Conservation (phyloP, 106 monocot genomes). For the Acorus gramineus region DNA sequence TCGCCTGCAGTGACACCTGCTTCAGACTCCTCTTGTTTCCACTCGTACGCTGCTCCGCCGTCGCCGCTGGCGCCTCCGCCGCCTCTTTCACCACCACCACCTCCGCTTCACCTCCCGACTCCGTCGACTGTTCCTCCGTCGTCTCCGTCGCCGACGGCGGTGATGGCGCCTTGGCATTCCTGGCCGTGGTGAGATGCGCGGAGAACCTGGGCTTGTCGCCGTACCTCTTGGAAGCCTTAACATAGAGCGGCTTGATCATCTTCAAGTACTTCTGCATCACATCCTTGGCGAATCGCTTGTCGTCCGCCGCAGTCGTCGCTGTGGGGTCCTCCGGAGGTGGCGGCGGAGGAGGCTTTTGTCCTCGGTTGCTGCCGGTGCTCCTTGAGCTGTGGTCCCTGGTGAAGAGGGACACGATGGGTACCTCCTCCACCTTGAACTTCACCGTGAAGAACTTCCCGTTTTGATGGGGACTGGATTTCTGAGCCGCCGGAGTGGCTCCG, state of each 20-base stretch:
- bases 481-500: neutral
- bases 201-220: slow-evolving; percentile 18
- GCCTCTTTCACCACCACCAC: neutral
- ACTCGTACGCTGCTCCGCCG: neutral
- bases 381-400: slow-evolving; percentile 31
- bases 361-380: slow-evolving; percentile 11
- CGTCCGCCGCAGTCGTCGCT: slow-evolving; percentile 1
- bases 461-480: slow-evolving; percentile 1
- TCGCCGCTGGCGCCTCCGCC: slow-evolving; percentile 4
- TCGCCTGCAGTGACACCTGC: slow-evolving; percentile 11
- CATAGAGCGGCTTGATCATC: slow-evolving; percentile 70
- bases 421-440: slow-evolving; percentile 52
- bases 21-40: slow-evolving; percentile 8
- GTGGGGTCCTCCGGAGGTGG: slow-evolving; percentile 1
- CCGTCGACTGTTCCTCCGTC: neutral
- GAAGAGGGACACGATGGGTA: slow-evolving; percentile 53
- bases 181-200: slow-evolving; percentile 3
- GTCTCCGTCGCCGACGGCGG: neutral
- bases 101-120: neutral
- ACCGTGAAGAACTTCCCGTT: slow-evolving; percentile 23
- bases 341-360: neutral
- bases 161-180: neutral
- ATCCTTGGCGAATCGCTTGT: slow-evolving; percentile 32
- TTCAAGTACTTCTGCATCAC: slow-evolving; percentile 42
- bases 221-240: slow-evolving; percentile 37